Base-by-base conservation (phyloP, 768 basidiomycete species). In the Punctularia strigosozonata region DNA sequence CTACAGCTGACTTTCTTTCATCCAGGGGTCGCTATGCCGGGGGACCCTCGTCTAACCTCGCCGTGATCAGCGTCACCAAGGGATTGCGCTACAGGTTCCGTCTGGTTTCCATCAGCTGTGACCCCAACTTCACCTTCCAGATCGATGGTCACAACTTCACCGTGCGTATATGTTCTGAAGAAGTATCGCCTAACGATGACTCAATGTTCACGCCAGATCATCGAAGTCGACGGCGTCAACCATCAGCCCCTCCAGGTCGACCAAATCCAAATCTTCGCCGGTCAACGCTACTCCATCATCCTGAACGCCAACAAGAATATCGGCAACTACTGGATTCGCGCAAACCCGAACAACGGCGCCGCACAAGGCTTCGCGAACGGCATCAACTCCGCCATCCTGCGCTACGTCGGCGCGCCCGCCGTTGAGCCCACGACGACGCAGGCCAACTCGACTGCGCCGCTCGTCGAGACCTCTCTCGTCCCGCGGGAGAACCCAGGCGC, bases 301-400 rank as follows among this genome's bases (percentile, higher is more conserved):
- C 52, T 55, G 41, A 31, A 54, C 17, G 67, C 69, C 6, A 58
- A 62, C 46, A 56, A 68, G 41, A 46, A 55, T 6, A 53, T 66
- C 8, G 56, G 46, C 26, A 72, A 71, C 46, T 34, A 57, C 2
- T 70, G 67, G 38, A 45, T 45, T 18, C 42, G 41, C 6, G 41
- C 43, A 38, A 36, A 20, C 41, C 49, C 12, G 6, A 44, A 38
- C 12, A 13, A 23, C n/a, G 48, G 43, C 26, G 46, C 23, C 15
- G 1, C 43, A 34, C 42, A 48, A 3, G 59, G 62, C 48, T 50
- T 56, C 46, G 42, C 59, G 25, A 41, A 54, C 39, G 60, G 59
- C 13, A 31, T 55, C 40, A 65, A 69, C 49, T 67, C 64, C 20
- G 69, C 63, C 0, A 65, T 71, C 39, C 55, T 71, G 6, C 56